Evolutionary conservation across 2,329 filamentous ascomycete species (phyloP).

Genomic region (Colletotrichum australisinense): DNA sequence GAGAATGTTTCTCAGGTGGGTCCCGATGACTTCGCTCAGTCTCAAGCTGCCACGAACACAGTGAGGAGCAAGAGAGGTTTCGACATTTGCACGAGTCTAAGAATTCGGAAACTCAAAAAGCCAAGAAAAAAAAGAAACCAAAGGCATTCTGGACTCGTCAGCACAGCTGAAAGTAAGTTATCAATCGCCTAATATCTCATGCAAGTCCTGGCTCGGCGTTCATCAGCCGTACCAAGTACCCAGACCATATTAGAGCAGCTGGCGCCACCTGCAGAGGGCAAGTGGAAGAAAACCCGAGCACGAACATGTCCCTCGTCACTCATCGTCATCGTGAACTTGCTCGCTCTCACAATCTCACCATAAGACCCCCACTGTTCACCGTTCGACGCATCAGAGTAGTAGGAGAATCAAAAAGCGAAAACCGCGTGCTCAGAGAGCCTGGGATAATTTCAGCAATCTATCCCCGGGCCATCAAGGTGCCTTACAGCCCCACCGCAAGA

Average conservation of each 20-base stretch:
- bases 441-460: background rate
- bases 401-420: background rate
- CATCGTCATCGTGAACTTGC: background rate
- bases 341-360: background rate
- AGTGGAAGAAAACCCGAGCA: background rate
- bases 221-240: background rate
- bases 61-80: background rate
- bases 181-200: conserved; percentile 15
- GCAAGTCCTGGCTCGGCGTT: conserved; percentile 16
- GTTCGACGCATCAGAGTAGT: too few relatives aligned
- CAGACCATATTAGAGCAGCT: background rate
- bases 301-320: background rate
- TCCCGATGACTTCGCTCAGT: conserved; percentile 1
- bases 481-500: background rate
- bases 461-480: conserved; percentile 2
- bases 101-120: background rate
- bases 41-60: background rate
- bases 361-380: background rate
- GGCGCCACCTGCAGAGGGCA: background rate
- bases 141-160: too few relatives aligned
- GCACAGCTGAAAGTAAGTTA: conserved; percentile 1
- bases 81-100: background rate
- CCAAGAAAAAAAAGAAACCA: too few relatives aligned
- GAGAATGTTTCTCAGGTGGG: conserved; percentile 16
- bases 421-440: background rate